Evolutionary conservation across 257 asterid genomes (phyloP).

Genomic region (Solanum peruvianum): DNA sequence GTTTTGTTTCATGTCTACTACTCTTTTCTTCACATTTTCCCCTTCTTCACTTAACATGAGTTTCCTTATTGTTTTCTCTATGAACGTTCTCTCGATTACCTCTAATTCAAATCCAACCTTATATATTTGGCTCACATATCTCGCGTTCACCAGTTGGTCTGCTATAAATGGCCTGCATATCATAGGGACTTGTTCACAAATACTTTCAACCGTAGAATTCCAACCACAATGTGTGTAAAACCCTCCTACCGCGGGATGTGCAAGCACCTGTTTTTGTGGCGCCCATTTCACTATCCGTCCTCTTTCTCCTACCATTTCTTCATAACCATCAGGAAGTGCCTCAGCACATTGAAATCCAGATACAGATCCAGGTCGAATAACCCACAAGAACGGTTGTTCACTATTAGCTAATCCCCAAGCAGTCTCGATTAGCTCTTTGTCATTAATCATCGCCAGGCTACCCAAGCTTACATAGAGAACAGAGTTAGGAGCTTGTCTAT

Average conservation of each 20-base stretch:
- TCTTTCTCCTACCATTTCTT: neutral
- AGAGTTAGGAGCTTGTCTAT: neutral
- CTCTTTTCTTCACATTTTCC: neutral
- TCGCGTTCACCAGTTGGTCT: slow-evolving; percentile 24
- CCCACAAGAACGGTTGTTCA: slow-evolving; percentile 31
- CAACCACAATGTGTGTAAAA: no score
- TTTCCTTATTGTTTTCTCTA: no score
- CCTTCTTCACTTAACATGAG: neutral
- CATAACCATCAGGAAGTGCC: fast-evolving
- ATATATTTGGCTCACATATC: neutral
- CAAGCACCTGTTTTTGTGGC: no score
- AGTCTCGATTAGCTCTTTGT: slow-evolving; percentile 4
- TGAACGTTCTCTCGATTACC: no score
- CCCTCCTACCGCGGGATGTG: no score
- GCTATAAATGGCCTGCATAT: neutral
- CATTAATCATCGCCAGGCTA: slow-evolving; percentile 17
- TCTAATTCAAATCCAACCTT: no score
- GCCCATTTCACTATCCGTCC: neutral
- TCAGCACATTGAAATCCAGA: neutral
- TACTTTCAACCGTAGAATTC: no score
- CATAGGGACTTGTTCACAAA: neutral
- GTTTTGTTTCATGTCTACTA: slow-evolving; percentile 13
- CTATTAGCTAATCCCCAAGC: slow-evolving; percentile 36
- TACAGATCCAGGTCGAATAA: slow-evolving; percentile 1
- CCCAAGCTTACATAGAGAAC: slow-evolving; percentile 7